Evolutionary conservation across 2,329 filamentous ascomycete species (phyloP).

Genomic region (Phaeosphaeriaceae sp.): DNA sequence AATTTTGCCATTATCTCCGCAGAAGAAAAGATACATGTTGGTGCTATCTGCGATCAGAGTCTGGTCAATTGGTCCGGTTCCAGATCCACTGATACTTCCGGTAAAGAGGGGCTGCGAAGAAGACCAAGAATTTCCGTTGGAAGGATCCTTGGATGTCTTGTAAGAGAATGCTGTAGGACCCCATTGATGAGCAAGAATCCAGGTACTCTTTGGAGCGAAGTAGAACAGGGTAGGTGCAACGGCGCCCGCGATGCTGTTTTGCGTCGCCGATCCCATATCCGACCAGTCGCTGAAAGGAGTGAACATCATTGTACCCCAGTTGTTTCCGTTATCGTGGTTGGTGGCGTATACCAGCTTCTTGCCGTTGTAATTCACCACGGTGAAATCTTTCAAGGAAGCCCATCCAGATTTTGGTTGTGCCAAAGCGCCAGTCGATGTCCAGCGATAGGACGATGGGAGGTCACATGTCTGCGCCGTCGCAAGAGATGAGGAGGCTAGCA

Average conservation of each 20-base stretch:
- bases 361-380: constrained; percentile 60
- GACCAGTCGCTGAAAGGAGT: constrained; percentile 61
- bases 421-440: constrained; percentile 60
- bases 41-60: constrained; percentile 66
- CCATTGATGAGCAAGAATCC: constrained; percentile 73
- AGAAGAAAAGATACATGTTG: constrained; percentile 72
- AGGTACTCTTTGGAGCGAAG: constrained; percentile 66
- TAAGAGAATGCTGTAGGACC: constrained; percentile 66
- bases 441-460: constrained; percentile 63
- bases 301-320: constrained; percentile 67
- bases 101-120: constrained; percentile 61
- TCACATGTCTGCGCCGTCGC: constrained; percentile 48
- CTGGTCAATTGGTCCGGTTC: constrained; percentile 67
- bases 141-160: constrained; percentile 64
- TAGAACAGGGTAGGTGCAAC: constrained; percentile 70
- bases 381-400: constrained; percentile 69
- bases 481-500: constrained; percentile 17
- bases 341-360: constrained; percentile 68
- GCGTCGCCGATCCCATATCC: constrained; percentile 58
- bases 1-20: constrained; percentile 70
- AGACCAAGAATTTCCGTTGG: constrained; percentile 64
- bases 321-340: constrained; percentile 49
- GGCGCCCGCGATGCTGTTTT: constrained; percentile 52
- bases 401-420: constrained; percentile 61
- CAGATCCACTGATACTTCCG: constrained; percentile 59